Evolutionary conservation across 2,329 filamentous ascomycete genomes (phyloP).

Genomic region (Graphilbum ipis-grandicollis): DNA sequence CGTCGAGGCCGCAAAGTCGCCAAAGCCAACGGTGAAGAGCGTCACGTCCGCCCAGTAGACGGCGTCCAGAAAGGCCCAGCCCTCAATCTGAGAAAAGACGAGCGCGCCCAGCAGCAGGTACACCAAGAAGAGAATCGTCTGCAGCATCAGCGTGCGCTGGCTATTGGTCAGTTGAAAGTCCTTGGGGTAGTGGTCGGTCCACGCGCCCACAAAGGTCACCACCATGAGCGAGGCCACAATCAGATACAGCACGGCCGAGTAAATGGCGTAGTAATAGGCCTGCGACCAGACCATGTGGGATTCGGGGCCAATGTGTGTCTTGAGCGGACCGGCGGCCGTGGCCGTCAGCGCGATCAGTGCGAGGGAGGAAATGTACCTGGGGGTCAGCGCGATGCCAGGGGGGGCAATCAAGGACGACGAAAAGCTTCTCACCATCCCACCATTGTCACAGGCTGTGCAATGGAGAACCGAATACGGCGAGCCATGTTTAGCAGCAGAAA

Average conservation of each 20-base stretch:
- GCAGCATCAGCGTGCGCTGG: slow-evolving; percentile 76
- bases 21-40: slow-evolving; percentile 46
- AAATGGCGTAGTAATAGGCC: slow-evolving; percentile 75
- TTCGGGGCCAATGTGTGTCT: slow-evolving; percentile 15
- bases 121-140: slow-evolving; percentile 71
- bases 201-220: slow-evolving; percentile 64
- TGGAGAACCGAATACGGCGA: slow-evolving; percentile 56
- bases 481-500: slow-evolving; percentile 83
- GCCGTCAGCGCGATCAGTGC: slow-evolving; percentile 49
- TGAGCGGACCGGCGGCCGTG: slow-evolving; percentile 44
- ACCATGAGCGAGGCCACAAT: slow-evolving; percentile 60
- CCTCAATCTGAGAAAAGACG: slow-evolving; percentile 56
- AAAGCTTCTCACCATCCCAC: slow-evolving; percentile 70
- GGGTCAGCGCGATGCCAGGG: too few species aligned
- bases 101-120: slow-evolving; percentile 66
- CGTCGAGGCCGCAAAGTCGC: slow-evolving; percentile 31
- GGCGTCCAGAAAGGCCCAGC: slow-evolving; percentile 60
- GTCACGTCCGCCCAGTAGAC: slow-evolving; percentile 67
- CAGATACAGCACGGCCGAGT: slow-evolving; percentile 65
- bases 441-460: slow-evolving; percentile 74
- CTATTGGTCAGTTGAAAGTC: slow-evolving; percentile 64
- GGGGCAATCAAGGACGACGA: too few species aligned
- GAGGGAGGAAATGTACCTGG: slow-evolving; percentile 39
- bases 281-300: slow-evolving; percentile 52
- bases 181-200: slow-evolving; percentile 50